Evolutionary conservation across 768 basidiomycete species (phyloP), one percentile per base, ranked within the genome.

Genomic region (Podaxis sp.): DNA sequence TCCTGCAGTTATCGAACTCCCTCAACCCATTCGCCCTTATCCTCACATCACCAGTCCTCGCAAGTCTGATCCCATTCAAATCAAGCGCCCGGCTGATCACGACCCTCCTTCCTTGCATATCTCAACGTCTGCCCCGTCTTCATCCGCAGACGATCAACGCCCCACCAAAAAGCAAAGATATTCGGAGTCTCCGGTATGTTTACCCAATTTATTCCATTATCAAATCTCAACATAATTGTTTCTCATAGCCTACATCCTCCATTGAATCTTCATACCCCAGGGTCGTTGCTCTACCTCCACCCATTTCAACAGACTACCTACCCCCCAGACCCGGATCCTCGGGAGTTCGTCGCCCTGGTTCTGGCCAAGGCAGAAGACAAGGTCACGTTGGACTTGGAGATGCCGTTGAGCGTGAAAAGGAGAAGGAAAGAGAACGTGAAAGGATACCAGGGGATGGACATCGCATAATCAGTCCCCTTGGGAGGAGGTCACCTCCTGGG

Each of bases 401-500:
- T 36, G 61, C 30, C 2, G 49, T 51, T 30, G 59, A 59, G n/a
- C 59, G 59, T 24, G 59, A 59, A 30, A 59, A 49, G 48, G 57
- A 30, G 15, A 52, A 33, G 60, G 51, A 61, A 46, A 42, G 57
- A 39, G 56, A 57, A n/a, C 59, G 59, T n/a, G 59, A 61, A 22
- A 61, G 51, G 17, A 13, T 33, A 11, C 8, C 48, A 68, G 57
- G 66, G 65, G 72, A 70, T 52, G 55, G 59, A 24, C 72, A 70
- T 60, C 67, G 70, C 36, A 62, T 75, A 24, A 65, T 73, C 56
- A 76, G 72, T 66, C 73, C 74, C 42, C 65, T 70, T 22, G 75
- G 76, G 22, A 72, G 79, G 63, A 69, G 83, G n/a, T 79, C 80
- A 39, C 80, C 83, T 57, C 82, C 82, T 2, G 82, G 82, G n/a